Evolutionary conservation across 441 rosid species (phyloP).

Genomic region (Arabidopsis lyrata): DNA sequence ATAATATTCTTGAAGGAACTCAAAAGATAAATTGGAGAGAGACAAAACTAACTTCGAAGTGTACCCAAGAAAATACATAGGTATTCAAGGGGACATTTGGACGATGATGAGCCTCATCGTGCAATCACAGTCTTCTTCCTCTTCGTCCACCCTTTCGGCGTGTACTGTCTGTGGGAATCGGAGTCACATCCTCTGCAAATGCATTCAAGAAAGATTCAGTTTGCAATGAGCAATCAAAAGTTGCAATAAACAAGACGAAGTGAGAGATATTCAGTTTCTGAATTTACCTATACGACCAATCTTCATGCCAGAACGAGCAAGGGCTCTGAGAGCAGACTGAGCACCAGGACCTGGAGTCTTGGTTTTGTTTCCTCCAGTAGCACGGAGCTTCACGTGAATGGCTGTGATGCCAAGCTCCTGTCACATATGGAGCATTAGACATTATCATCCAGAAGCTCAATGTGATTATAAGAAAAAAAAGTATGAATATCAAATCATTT

Average conservation of each 20-base stretch:
- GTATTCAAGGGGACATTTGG: conserved; percentile 15
- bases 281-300: conserved; percentile 81
- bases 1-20: conserved; percentile 27
- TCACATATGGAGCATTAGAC: not conserved
- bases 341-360: conserved; percentile 97
- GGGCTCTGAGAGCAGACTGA: conserved; percentile 87
- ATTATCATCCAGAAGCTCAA: conserved; percentile 1
- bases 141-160: conserved; percentile 48
- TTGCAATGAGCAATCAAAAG: not conserved
- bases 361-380: conserved; percentile 92
- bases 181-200: conserved; percentile 54
- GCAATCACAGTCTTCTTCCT: conserved; percentile 52
- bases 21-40: conserved; percentile 26
- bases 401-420: conserved; percentile 90
- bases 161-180: conserved; percentile 53
- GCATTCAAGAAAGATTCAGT: conserved; percentile 11
- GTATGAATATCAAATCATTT: not conserved
- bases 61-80: conserved; percentile 20
- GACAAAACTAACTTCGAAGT: conserved; percentile 29
- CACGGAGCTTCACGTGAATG: conserved; percentile 90
- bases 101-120: conserved; percentile 12
- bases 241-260: not conserved
- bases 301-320: conserved; percentile 92
- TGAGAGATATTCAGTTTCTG: not conserved
- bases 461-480: not conserved